phyloP scores from a whole-genome alignment of 1,284 basidiomycete genomes.

The Polyporus tsugae region DNA sequence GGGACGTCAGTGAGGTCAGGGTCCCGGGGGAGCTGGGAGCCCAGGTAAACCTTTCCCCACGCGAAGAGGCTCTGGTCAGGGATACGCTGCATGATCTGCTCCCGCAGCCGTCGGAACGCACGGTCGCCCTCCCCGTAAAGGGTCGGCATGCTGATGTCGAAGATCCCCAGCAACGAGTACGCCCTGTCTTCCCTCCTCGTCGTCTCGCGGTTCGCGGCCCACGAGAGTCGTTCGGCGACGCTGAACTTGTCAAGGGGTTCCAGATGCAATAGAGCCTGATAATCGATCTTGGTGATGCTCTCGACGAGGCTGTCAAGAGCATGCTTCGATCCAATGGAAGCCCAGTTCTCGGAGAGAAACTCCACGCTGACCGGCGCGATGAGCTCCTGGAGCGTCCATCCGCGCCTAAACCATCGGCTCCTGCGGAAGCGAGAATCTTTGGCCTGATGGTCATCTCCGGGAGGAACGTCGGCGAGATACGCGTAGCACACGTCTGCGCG shows the following conservation, averaged over 20 bases:
- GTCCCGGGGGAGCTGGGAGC: too few species aligned
- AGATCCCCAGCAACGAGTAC: slow-evolving; percentile 22
- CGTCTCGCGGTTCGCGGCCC: not conserved
- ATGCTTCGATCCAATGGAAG: slow-evolving; percentile 8
- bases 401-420: slow-evolving; percentile 7
- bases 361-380: slow-evolving; percentile 5
- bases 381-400: slow-evolving; percentile 19
- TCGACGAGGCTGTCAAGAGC: slow-evolving; percentile 1
- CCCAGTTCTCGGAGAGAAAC: slow-evolving; percentile 17
- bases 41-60: not conserved
- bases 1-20: too few species aligned
- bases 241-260: not conserved
- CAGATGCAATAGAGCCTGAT: not conserved
- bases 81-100: not conserved
- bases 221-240: slow-evolving; percentile 11
- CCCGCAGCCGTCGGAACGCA: not conserved
- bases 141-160: slow-evolving; percentile 14
- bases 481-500: not conserved
- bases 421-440: not conserved
- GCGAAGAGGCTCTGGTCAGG: not conserved
- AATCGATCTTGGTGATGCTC: slow-evolving; percentile 10
- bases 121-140: not conserved
- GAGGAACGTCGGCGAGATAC: not conserved
- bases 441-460: not conserved
- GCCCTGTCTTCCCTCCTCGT: slow-evolving; percentile 21